Evolutionary conservation across 495 filamentous ascomycete genomes (phyloP).

Genomic region (Tetracladium marchalianum): DNA sequence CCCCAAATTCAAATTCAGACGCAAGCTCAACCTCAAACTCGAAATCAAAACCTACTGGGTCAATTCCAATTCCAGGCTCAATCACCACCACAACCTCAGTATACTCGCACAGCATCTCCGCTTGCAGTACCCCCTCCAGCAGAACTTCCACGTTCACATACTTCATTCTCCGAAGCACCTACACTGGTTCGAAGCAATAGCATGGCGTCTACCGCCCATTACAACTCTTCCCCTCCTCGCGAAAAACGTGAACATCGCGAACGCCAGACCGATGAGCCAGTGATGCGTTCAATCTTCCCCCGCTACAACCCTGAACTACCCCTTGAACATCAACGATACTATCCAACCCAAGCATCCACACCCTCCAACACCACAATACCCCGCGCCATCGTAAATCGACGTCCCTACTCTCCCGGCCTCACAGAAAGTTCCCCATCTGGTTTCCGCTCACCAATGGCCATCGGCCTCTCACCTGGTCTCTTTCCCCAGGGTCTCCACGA

Average conservation of each 20-base stretch:
- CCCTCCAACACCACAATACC: constrained; percentile 38
- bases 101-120: constrained; percentile 22
- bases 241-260: constrained; percentile 19
- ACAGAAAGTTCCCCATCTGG: constrained; percentile 15
- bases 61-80: constrained; percentile 4
- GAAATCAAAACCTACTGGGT: constrained; percentile 27
- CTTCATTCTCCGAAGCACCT: constrained; percentile 38
- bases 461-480: constrained; percentile 20
- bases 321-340: constrained; percentile 59
- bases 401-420: constrained; percentile 40
- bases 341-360: constrained; percentile 38
- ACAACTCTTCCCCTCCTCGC: constrained; percentile 16
- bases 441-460: constrained; percentile 22
- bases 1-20: constrained; percentile 17
- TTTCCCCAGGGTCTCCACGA: constrained; percentile 32
- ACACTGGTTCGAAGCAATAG: constrained; percentile 38
- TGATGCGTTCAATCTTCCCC: constrained; percentile 69
- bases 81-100: constrained; percentile 18
- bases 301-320: constrained; percentile 65
- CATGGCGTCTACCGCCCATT: constrained; percentile 34
- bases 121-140: constrained; percentile 29
- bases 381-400: constrained; percentile 42
- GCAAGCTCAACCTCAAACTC: constrained; percentile 26
- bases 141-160: constrained; percentile 34
- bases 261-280: constrained; percentile 27